phyloP scores from a whole-genome alignment of 352 stramenopile species.

The Globisporangium mamillatum region DNA sequence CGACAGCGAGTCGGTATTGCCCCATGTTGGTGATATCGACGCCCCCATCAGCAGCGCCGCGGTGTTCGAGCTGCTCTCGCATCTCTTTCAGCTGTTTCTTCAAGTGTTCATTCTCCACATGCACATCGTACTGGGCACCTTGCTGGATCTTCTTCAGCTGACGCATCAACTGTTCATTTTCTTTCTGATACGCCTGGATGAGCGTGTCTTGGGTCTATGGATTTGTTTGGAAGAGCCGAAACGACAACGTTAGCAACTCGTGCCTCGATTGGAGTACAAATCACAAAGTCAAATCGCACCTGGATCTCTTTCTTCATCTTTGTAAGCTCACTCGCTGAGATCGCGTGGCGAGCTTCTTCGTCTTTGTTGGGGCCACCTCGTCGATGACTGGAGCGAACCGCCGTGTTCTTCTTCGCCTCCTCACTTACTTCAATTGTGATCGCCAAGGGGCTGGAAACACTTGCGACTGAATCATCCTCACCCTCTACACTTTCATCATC shows the following conservation, averaged over 20 bases:
- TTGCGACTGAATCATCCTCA: background rate
- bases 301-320: slow-evolving; percentile 60
- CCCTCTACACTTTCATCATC: background rate
- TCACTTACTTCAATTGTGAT: background rate
- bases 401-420: background rate
- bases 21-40: slow-evolving; percentile 33
- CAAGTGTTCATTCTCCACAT: slow-evolving; percentile 72
- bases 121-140: slow-evolving; percentile 65
- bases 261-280: background rate
- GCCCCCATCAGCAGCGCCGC: slow-evolving; percentile 3
- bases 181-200: slow-evolving; percentile 76
- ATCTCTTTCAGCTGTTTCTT: slow-evolving; percentile 42
- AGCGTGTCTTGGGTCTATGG: slow-evolving; percentile 63
- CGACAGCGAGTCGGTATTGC: slow-evolving; percentile 52
- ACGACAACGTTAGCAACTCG: slow-evolving; percentile 2
- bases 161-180: slow-evolving; percentile 83
- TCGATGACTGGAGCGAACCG: background rate
- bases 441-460: background rate
- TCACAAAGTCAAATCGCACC: slow-evolving; percentile 15
- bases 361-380: background rate
- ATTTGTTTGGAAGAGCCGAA: background rate
- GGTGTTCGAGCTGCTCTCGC: slow-evolving; percentile 27
- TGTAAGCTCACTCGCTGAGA: slow-evolving; percentile 12
- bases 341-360: background rate
- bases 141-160: slow-evolving; percentile 66